Conservation (phyloP, 2,329 filamentous ascomycete genomes). For the Epichloe scottii region DNA sequence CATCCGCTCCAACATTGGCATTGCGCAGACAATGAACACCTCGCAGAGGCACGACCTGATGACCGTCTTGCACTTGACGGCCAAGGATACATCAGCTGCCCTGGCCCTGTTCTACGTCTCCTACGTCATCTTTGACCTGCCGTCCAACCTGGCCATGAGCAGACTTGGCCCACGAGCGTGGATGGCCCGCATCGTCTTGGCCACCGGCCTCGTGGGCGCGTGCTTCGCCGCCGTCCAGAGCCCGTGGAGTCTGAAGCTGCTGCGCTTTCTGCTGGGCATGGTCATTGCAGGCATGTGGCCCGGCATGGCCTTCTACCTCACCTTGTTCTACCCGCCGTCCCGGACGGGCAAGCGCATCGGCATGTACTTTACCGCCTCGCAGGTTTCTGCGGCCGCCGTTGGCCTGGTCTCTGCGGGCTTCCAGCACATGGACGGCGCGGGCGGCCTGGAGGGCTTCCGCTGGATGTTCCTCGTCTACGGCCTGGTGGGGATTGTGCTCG, state of each 20-base stretch:
- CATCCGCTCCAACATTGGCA: conserved; percentile 81
- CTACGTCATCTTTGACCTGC: conserved; percentile 81
- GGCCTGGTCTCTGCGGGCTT: conserved; percentile 84
- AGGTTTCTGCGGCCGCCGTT: conserved; percentile 80
- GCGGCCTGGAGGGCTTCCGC: conserved; percentile 68
- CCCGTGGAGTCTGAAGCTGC: conserved; percentile 79
- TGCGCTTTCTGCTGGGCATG: conserved; percentile 72
- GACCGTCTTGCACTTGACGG: conserved; percentile 52
- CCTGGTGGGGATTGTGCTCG: conserved; percentile 58
- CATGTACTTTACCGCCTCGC: conserved; percentile 77
- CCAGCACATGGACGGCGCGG: conserved; percentile 73
- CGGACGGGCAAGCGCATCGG: conserved; percentile 80
- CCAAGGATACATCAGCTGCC: conserved; percentile 71
- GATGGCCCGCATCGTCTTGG: conserved; percentile 86
- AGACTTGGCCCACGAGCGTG: conserved; percentile 72
- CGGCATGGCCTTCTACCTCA: conserved; percentile 86
- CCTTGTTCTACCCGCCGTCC: conserved; percentile 81
- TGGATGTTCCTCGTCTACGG: conserved; percentile 94
- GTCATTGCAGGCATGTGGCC: conserved; percentile 94
- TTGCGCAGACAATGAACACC: conserved; percentile 89
- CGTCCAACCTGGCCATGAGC: conserved; percentile 83
- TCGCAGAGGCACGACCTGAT: conserved; percentile 60
- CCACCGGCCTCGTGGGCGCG: conserved; percentile 70
- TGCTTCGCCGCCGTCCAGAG: conserved; percentile 73
- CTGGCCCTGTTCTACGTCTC: conserved; percentile 84